phyloP scores from a whole-genome alignment of 805 yeast species.

The Wickerhamiella brachini region DNA sequence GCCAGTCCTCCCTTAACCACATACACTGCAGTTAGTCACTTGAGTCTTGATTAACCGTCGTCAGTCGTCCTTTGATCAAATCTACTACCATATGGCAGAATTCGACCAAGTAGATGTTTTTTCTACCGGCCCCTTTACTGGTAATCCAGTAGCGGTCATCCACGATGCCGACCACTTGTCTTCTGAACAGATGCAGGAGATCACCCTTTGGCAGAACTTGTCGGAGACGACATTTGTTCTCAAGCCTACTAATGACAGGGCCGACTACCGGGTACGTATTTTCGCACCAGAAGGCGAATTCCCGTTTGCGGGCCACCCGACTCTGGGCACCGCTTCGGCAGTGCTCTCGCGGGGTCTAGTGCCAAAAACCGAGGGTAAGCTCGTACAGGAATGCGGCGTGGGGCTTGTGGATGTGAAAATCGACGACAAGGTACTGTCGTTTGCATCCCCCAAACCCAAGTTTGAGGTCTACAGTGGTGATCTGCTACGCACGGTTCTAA shows the following conservation, averaged over 20 bases:
- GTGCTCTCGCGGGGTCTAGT: conserved; percentile 7
- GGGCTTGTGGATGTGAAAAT: conserved; percentile 26
- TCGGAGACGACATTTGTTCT: conserved; percentile 44
- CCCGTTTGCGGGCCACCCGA: conserved; percentile 57
- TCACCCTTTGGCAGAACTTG: conserved; percentile 47
- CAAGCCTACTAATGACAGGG: conserved; percentile 27
- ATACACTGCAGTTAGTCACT: too few relatives aligned
- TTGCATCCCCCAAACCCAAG: not conserved
- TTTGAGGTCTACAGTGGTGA: conserved; percentile 2
- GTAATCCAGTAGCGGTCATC: conserved; percentile 45
- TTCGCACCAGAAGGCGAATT: conserved; percentile 35
- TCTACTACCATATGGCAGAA: not conserved
- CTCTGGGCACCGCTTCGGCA: conserved; percentile 30
- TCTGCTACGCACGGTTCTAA: not conserved
- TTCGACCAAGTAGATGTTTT: conserved; percentile 30
- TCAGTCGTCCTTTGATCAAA: too few relatives aligned
- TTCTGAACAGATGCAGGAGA: conserved; percentile 30
- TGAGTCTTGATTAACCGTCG: too few relatives aligned
- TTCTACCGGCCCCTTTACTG: conserved; percentile 28
- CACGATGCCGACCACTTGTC: conserved; percentile 28
- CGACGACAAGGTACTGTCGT: conserved; percentile 24
- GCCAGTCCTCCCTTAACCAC: not conserved
- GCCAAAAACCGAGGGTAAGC: conserved; percentile 2
- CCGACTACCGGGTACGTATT: conserved; percentile 38
- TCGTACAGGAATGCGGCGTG: conserved; percentile 13